Evolutionary conservation across 441 rosid species (phyloP), one percentile per base, ranked within the genome.

Genomic region (Oxalis stricta): DNA sequence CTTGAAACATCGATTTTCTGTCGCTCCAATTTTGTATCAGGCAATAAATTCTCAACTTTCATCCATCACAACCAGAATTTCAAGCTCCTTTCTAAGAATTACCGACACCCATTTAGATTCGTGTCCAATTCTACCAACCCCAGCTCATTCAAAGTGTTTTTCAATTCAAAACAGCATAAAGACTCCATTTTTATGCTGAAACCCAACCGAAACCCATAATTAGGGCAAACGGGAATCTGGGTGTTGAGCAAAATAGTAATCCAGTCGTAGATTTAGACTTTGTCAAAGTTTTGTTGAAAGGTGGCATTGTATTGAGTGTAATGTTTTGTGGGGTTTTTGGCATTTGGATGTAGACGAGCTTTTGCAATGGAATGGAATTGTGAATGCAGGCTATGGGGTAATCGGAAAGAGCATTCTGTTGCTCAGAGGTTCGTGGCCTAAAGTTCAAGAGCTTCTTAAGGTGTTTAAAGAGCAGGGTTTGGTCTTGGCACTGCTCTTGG

Each of bases 401-500:
- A 59, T 79, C 50, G 94, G 72, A 56, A 84, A 79, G 64, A 70
- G 75, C 59, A 36, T 74, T 4, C 63, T 76, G 66, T 40, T 70
- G 65, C 56, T 77, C 44, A 79, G 69, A 75, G 81, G 59, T 46
- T 70, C 86, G 3, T 77, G 87, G 84, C 94, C 96, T 10, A 91
- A 76, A 68, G 43, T 77, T 51, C 76, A 68, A 28, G 89, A 75
- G 74, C 76, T 91, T 55, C 72, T 91, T 44, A 63, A 9, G 38
- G 79, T 91, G 54, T 68, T 91, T 36, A 91, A 69, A 52, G 99
- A 91, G 70, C 99, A 91, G 55, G 99, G 96, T 50, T 58, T 81
- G 37, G 39, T 91, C 31, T 61, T 91, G 72, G 82, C 92, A 31
- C 78, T 70, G 5, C 76, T 91, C 51, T 64, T 91, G 42, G 75